phyloP scores from a whole-genome alignment of 2,329 filamentous ascomycete genomes.

The Ophiostoma montium region DNA sequence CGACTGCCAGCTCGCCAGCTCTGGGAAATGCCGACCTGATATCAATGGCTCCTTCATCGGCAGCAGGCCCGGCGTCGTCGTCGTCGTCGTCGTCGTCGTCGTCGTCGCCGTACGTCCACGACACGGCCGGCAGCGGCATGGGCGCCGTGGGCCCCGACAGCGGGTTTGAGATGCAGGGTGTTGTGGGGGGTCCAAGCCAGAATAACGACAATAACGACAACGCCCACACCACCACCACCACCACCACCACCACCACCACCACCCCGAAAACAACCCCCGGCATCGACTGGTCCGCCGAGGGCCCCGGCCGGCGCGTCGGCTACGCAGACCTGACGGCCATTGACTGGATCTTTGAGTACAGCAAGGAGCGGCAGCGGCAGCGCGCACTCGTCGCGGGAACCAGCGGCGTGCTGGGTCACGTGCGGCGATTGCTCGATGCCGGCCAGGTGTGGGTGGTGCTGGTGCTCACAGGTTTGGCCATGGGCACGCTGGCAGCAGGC shows the following conservation, averaged over 20 bases:
- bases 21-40: no score
- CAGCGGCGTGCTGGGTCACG: slow-evolving; percentile 56
- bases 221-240: not conserved
- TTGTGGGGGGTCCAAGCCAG: not conserved
- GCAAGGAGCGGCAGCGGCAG: slow-evolving; percentile 80
- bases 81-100: no score
- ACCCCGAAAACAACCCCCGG: slow-evolving; percentile 19
- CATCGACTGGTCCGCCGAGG: slow-evolving; percentile 73
- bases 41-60: slow-evolving; percentile 9
- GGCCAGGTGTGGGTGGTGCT: slow-evolving; percentile 88
- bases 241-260: not conserved
- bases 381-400: slow-evolving; percentile 59
- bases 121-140: not conserved
- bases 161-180: slow-evolving; percentile 6
- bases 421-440: slow-evolving; percentile 62
- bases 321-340: slow-evolving; percentile 97
- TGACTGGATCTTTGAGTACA: slow-evolving; percentile 99
- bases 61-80: no score
- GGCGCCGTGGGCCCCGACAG: slow-evolving; percentile 1
- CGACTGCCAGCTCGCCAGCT: no score
- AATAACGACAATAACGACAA: not conserved
- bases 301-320: slow-evolving; percentile 74
- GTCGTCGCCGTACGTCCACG: not conserved
- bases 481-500: slow-evolving; percentile 69
- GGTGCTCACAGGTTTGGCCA: slow-evolving; percentile 69